Conservation (phyloP, 345 rosid species). For the Salix arbutifolia region DNA sequence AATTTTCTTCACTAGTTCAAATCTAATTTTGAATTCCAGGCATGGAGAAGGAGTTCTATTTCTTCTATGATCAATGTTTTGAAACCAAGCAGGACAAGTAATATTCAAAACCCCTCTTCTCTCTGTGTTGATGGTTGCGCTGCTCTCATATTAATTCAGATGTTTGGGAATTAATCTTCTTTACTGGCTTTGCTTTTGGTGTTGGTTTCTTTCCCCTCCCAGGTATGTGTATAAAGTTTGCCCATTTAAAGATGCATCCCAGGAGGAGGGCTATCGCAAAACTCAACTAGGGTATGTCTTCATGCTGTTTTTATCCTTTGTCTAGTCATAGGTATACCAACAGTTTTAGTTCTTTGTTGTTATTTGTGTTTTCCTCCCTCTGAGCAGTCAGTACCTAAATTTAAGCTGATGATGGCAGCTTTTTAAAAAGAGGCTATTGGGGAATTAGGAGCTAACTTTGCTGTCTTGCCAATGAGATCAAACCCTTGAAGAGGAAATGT, state of each 20-base stretch:
- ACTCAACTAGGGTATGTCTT: constrained; percentile 72
- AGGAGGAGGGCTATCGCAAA: constrained; percentile 62
- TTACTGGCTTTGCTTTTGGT: background rate
- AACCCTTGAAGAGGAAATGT: background rate
- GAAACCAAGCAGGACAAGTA: constrained; percentile 90
- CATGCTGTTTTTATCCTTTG: background rate
- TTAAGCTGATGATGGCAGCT: background rate
- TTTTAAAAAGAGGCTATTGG: background rate
- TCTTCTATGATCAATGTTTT: constrained; percentile 71
- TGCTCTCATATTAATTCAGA: constrained; percentile 2
- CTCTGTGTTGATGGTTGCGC: constrained; percentile 7
- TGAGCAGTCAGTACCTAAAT: background rate
- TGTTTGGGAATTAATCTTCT: background rate
- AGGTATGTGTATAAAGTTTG: constrained; percentile 95
- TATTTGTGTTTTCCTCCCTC: background rate
- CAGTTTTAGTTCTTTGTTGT: background rate
- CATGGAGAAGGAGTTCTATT: constrained; percentile 81
- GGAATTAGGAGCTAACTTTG: background rate
- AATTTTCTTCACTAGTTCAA: background rate
- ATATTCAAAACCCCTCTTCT: background rate
- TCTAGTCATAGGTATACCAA: background rate
- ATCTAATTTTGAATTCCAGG: constrained; percentile 42
- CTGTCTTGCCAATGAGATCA: background rate
- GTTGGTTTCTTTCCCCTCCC: constrained; percentile 13
- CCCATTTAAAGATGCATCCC: constrained; percentile 79